A percentile compares a stretch with the other conserved stretches of the same genome.
Evolutionary conservation across 352 stramenopile species (phyloP).

Genomic region (Phytophthora litchii): DNA sequence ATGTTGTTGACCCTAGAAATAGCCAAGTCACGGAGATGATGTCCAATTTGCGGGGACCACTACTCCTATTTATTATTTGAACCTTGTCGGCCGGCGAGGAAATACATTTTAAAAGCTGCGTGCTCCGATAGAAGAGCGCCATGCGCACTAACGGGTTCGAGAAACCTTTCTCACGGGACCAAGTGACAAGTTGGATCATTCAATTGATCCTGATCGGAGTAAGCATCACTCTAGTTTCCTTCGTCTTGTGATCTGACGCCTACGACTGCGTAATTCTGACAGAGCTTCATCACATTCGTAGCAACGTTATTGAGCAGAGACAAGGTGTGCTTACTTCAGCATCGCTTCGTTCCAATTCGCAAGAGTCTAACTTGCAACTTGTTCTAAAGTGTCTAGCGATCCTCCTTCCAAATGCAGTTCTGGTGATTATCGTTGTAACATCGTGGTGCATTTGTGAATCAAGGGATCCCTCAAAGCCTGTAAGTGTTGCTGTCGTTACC

Average conservation of each 20-base stretch:
- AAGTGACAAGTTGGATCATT: conserved; percentile 78
- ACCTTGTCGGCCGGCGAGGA: neutral
- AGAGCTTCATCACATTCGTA: conserved; percentile 77
- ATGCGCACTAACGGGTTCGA: conserved; percentile 80
- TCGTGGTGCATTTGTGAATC: conserved; percentile 76
- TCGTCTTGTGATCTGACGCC: neutral
- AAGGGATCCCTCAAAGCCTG: conserved; percentile 60
- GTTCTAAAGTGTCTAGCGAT: conserved; percentile 61
- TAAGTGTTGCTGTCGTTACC: conserved; percentile 21
- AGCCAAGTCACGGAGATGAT: neutral
- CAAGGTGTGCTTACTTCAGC: conserved; percentile 39
- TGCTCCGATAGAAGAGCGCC: neutral
- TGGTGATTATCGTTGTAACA: conserved; percentile 62
- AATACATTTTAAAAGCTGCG: neutral
- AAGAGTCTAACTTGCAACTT: conserved; percentile 5
- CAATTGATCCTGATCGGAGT: conserved; percentile 77
- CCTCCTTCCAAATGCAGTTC: conserved; percentile 61
- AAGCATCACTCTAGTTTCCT: conserved; percentile 9
- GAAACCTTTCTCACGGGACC: conserved; percentile 78
- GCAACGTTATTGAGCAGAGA: conserved; percentile 53
- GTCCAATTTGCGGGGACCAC: neutral
- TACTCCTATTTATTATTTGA: conserved; percentile 5
- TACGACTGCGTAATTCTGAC: conserved; percentile 5
- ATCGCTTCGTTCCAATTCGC: neutral
- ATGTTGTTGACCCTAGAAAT: conserved; percentile 5